Conservation (phyloP, 345 rosid species). For the Gossypium australe region DNA sequence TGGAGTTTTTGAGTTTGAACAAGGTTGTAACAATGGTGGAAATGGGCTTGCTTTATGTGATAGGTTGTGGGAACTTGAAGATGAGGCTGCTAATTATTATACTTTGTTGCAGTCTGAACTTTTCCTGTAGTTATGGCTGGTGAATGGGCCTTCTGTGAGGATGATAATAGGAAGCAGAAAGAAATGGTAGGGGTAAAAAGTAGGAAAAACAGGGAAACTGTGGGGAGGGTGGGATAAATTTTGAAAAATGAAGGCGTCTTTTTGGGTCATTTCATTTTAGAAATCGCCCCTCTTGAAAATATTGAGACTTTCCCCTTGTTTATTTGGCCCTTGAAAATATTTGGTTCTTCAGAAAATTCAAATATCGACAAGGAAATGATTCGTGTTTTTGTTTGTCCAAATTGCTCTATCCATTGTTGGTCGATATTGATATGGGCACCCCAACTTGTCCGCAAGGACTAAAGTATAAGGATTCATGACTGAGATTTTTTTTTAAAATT, state of each 20-base stretch:
- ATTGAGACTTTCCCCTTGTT: background rate
- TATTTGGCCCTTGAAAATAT: background rate
- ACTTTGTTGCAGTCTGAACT: slow-evolving; percentile 57
- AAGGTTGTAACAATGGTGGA: slow-evolving; percentile 18
- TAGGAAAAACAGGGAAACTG: background rate
- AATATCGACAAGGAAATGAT: background rate
- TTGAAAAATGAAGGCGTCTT: slow-evolving; percentile 9
- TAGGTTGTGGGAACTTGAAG: slow-evolving; percentile 75
- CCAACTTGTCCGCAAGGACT: no score
- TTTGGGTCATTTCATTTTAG: slow-evolving; percentile 17
- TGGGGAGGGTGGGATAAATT: slow-evolving; percentile 1
- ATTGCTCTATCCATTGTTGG: background rate
- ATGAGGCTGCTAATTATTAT: slow-evolving; percentile 61
- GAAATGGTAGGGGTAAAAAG: slow-evolving; percentile 8
- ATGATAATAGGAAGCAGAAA: background rate
- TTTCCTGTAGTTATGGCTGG: slow-evolving; percentile 23
- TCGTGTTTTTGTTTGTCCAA: background rate
- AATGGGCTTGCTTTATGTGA: slow-evolving; percentile 37
- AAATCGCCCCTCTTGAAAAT: background rate
- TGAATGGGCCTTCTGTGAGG: background rate
- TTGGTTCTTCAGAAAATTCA: background rate
- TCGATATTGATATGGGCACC: background rate
- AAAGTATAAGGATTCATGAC: no score
- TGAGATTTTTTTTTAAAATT: no score
- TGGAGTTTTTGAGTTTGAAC: slow-evolving; percentile 18